A percentile compares a stretch with the other conserved stretches of the same genome.
These are phyloP conservation scores for Backusella australiensis DNA, from an alignment of 192 early-diverging fungal species.

Conservation along the genomic window DNA sequence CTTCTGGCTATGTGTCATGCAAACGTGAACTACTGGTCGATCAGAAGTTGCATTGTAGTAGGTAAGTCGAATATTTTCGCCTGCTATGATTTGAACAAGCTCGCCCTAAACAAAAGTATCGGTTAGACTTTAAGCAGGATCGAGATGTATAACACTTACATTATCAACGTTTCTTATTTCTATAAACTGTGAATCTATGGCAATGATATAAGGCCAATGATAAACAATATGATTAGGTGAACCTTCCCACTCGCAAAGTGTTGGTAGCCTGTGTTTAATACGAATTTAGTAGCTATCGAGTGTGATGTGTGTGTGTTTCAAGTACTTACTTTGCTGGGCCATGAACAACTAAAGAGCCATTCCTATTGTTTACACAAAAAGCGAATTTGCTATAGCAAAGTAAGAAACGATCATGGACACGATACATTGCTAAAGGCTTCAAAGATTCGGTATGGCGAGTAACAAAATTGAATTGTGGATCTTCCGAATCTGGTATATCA, in stretches of 20 bases:
- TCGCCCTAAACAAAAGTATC: constrained; percentile 41
- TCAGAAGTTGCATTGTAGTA: constrained; percentile 22
- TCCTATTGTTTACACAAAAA: constrained; percentile 85
- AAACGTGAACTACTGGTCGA: constrained; percentile 23
- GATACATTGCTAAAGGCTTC: constrained; percentile 84
- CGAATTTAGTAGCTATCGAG: neutral
- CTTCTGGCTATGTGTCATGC: constrained; percentile 29
- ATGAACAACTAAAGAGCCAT: constrained; percentile 51
- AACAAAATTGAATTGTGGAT: constrained; percentile 81
- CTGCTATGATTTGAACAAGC: constrained; percentile 55
- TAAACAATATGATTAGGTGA: constrained; percentile 46
- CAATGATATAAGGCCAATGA: constrained; percentile 82
- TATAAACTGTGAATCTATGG: constrained; percentile 86
- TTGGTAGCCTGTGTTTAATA: constrained; percentile 9
- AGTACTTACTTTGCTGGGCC: neutral
- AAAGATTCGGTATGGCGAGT: constrained; percentile 65
- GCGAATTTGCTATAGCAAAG: constrained; percentile 95
- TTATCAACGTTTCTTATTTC: constrained; percentile 86
- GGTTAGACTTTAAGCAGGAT: neutral
- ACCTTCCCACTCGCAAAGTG: constrained; percentile 39
- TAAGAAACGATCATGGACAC: constrained; percentile 74
- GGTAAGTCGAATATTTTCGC: constrained; percentile 52
- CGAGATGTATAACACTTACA: neutral
- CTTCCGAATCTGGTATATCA: constrained; percentile 79
- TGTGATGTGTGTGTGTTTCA: neutral